Conservation (phyloP, 148 eudicot species). For the Nepenthes gracilis region DNA sequence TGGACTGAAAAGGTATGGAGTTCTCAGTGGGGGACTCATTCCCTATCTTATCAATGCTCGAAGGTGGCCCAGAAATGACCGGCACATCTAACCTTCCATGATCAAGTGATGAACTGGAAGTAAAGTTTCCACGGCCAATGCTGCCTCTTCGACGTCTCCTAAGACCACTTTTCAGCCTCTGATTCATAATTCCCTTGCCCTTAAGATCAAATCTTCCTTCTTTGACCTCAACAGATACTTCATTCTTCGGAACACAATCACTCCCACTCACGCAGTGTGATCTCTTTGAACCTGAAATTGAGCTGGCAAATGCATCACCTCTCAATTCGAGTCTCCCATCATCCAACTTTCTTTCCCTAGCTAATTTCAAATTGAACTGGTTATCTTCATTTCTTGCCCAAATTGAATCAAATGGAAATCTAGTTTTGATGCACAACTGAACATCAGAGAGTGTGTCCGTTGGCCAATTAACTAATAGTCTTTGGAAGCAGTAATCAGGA, state of each 20-base stretch:
- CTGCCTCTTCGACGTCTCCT: constrained; percentile 39
- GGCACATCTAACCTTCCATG: constrained; percentile 15
- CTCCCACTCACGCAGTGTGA: constrained; percentile 14
- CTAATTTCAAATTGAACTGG: constrained; percentile 30
- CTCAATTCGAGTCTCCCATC: constrained; percentile 25
- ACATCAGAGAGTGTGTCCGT: constrained; percentile 42
- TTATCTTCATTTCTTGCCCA: constrained; percentile 20
- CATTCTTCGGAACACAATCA: constrained; percentile 19
- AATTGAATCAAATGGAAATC: constrained; percentile 56
- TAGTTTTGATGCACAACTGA: constrained; percentile 35
- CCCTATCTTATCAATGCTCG: constrained; percentile 17
- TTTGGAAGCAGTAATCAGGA: constrained; percentile 33
- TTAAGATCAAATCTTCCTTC: constrained; percentile 35
- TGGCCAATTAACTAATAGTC: constrained; percentile 46
- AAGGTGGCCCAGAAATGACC: constrained; percentile 17
- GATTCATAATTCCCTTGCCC: constrained; percentile 36
- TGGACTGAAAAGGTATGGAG: constrained; percentile 10
- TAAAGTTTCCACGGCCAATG: constrained; percentile 8
- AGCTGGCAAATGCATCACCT: constrained; percentile 39
- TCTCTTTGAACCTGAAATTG: constrained; percentile 32
- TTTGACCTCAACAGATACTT: background rate
- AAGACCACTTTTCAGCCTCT: constrained; percentile 35
- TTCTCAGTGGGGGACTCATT: constrained; percentile 12
- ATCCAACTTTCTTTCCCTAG: constrained; percentile 18
- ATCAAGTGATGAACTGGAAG: constrained; percentile 29